Evolutionary conservation across 2,329 filamentous ascomycete genomes (phyloP).

Genomic region (Sordariomycetes sp.): DNA sequence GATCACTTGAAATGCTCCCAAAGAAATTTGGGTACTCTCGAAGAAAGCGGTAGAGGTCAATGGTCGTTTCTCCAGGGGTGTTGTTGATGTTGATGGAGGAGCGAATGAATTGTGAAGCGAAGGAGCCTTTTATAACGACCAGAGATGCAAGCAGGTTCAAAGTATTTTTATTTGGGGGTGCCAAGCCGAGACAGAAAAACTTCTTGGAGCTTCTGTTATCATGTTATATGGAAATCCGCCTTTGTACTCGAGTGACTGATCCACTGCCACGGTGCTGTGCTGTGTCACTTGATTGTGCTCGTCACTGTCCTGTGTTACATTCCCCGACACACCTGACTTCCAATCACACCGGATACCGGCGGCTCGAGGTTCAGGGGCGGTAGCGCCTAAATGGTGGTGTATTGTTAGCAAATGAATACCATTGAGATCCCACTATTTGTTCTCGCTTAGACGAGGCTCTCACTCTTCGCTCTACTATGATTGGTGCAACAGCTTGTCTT

Average conservation of each 20-base stretch:
- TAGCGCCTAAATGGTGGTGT: too few relatives aligned
- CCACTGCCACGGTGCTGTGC: not conserved
- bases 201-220: not conserved
- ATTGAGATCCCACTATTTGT: too few relatives aligned
- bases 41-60: not conserved
- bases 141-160: too few relatives aligned
- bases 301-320: too few relatives aligned
- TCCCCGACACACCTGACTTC: too few relatives aligned
- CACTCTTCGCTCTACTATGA: too few relatives aligned
- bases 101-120: not conserved
- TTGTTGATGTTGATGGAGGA: not conserved
- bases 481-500: too few relatives aligned
- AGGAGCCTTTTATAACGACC: not conserved
- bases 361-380: too few relatives aligned
- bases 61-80: not conserved
- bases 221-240: not conserved
- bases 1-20: not conserved
- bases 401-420: too few relatives aligned
- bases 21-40: not conserved
- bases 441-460: too few relatives aligned
- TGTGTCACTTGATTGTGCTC: not conserved
- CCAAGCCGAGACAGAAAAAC: not conserved
- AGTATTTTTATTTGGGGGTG: too few relatives aligned
- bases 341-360: too few relatives aligned
- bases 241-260: not conserved